Evolutionary conservation across 257 asterid species (phyloP).

Genomic region (Datura wrightii): DNA sequence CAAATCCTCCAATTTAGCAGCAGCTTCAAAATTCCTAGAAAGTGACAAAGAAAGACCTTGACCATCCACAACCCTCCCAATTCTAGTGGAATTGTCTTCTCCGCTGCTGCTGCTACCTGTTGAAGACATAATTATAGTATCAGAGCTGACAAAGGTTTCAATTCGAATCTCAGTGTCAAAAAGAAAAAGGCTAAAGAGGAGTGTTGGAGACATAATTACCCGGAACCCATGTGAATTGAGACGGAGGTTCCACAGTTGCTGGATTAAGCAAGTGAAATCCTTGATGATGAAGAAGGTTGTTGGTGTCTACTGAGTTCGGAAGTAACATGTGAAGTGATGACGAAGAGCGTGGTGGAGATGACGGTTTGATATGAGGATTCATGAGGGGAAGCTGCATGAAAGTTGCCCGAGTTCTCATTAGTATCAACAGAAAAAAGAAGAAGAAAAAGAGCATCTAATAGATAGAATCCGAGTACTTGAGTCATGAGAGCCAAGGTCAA

Average conservation of each 20-base stretch:
- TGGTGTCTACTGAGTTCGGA: slow-evolving; percentile 37
- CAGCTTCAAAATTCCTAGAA: slow-evolving; percentile 55
- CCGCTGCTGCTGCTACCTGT: slow-evolving; percentile 34
- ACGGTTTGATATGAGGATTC: slow-evolving; percentile 46
- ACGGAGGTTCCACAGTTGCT: slow-evolving; percentile 37
- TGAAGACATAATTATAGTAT: neutral
- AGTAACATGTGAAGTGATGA: slow-evolving; percentile 41
- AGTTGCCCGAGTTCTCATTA: neutral
- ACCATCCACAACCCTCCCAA: slow-evolving; percentile 49
- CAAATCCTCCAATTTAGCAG: slow-evolving; percentile 52
- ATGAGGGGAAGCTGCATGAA: slow-evolving; percentile 58
- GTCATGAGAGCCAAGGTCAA: neutral
- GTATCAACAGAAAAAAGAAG: neutral
- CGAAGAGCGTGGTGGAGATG: slow-evolving; percentile 38
- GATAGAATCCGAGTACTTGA: neutral
- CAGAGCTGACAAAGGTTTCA: neutral
- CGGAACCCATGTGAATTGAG: slow-evolving; percentile 51
- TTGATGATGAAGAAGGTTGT: slow-evolving; percentile 36
- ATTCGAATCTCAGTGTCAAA: neutral
- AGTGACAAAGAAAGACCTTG: slow-evolving; percentile 79
- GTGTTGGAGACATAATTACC: neutral
- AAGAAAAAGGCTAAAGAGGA: neutral
- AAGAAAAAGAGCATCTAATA: neutral
- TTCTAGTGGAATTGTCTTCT: slow-evolving; percentile 34
- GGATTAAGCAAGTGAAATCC: slow-evolving; percentile 49